These are phyloP conservation scores for Fusarium graminum DNA, from an alignment of 2,329 filamentous ascomycete genomes.

Conservation along the genomic window DNA sequence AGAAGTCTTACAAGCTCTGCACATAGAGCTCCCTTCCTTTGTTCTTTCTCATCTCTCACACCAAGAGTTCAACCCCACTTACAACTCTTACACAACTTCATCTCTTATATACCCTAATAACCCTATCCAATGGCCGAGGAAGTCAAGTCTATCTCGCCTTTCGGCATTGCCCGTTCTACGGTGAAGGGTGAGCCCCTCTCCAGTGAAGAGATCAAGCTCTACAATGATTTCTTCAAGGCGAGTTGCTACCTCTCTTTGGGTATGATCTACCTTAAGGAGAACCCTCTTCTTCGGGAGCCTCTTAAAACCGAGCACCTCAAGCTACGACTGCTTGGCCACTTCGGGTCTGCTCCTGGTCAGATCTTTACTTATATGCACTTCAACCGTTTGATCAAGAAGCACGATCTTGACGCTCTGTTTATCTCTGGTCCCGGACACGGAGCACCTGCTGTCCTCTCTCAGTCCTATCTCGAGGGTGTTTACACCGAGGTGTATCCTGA, in stretches of 20 bases:
- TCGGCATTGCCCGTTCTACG: conserved; percentile 74
- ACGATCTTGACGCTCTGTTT: conserved; percentile 78
- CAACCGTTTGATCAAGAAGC: conserved; percentile 85
- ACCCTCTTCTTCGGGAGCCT: conserved; percentile 78
- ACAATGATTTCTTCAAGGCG: conserved; percentile 80
- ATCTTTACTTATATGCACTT: conserved; percentile 86
- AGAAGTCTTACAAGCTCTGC: conserved; percentile 39
- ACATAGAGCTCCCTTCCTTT: conserved; percentile 11
- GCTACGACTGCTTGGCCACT: conserved; percentile 79
- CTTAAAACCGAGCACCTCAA: conserved; percentile 79
- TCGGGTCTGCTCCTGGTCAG: conserved; percentile 84
- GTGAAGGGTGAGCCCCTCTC: conserved; percentile 72
- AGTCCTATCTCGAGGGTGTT: conserved; percentile 81
- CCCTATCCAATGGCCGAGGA: conserved; percentile 54
- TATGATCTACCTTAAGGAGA: conserved; percentile 83
- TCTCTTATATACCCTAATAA: conserved; percentile 29
- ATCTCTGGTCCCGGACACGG: conserved; percentile 83
- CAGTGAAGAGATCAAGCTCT: conserved; percentile 74
- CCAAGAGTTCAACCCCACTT: conserved; percentile 41
- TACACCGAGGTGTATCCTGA: conserved; percentile 84
- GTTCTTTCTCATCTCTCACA: conserved; percentile 44
- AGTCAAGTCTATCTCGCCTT: conserved; percentile 71
- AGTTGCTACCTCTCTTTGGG: conserved; percentile 81
- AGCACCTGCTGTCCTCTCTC: conserved; percentile 80
- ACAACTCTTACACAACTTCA: conserved; percentile 32